phyloP scores from a whole-genome alignment of 768 basidiomycete genomes.

The Cystobasidium onofrii region DNA sequence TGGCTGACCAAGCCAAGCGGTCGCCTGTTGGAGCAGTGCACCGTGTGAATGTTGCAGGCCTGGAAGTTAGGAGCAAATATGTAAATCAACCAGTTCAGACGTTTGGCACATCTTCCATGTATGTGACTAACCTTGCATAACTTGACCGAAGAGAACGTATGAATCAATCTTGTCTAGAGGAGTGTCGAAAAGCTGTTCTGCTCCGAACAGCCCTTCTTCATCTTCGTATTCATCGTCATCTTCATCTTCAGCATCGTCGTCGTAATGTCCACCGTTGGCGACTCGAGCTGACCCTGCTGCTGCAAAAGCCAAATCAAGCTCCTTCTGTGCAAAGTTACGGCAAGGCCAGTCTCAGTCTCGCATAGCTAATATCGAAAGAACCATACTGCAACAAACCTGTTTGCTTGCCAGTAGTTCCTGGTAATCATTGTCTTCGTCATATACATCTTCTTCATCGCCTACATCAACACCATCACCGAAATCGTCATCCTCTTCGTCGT shows the following conservation, averaged over 20 bases:
- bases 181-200: constrained; percentile 78
- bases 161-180: constrained; percentile 71
- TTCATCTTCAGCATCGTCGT: constrained; percentile 45
- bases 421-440: constrained; percentile 82
- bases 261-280: constrained; percentile 47
- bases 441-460: constrained; percentile 62
- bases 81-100: background rate
- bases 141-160: constrained; percentile 68
- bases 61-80: background rate
- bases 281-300: constrained; percentile 40
- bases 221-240: constrained; percentile 51
- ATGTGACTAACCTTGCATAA: constrained; percentile 57
- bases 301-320: constrained; percentile 45
- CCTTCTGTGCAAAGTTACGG: background rate
- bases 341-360: too few species aligned
- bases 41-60: constrained; percentile 40
- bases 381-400: constrained; percentile 47
- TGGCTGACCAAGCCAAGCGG: background rate
- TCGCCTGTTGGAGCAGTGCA: constrained; percentile 30
- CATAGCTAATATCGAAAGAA: background rate
- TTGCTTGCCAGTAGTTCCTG: constrained; percentile 76
- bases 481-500: constrained; percentile 44
- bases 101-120: background rate
- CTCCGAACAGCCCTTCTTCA: constrained; percentile 44
- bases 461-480: background rate